A percentile compares a stretch with the other conserved stretches of the same genome.
Evolutionary conservation across 2,329 filamentous ascomycete genomes (phyloP).

Genomic region (Phyllosticta paracitricarpa): DNA sequence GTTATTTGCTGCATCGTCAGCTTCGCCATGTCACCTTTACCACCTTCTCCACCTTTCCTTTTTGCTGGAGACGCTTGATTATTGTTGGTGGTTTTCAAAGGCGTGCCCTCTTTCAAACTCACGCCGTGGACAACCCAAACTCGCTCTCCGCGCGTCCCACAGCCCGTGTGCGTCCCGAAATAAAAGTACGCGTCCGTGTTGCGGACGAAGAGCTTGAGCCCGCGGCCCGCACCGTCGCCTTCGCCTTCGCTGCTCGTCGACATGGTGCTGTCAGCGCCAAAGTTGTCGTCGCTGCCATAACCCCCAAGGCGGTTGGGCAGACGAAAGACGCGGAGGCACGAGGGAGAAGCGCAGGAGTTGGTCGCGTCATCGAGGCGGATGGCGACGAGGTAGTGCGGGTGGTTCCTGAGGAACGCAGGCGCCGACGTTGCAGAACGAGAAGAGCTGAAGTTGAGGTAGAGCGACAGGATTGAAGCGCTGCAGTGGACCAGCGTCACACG

Average conservation of each 20-base stretch:
- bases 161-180: constrained; percentile 53
- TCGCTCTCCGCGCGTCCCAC: constrained; percentile 43
- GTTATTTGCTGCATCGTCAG: neutral
- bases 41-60: too few species aligned
- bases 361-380: neutral
- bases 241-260: neutral
- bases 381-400: neutral
- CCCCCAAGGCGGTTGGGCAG: neutral
- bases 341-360: neutral
- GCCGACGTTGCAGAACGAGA: neutral
- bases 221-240: neutral
- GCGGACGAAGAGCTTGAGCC: constrained; percentile 55
- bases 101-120: neutral
- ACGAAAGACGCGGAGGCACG: neutral
- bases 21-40: neutral
- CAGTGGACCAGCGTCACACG: neutral
- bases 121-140: constrained; percentile 41
- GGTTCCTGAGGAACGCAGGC: neutral
- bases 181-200: constrained; percentile 53
- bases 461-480: neutral
- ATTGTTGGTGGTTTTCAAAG: too few species aligned
- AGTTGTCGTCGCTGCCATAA: neutral
- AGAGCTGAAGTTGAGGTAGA: neutral
- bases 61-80: too few species aligned
- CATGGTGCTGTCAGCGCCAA: constrained; percentile 15